Evolutionary conservation across 176 grass and related monocot species (phyloP), one percentile per base, ranked within the genome.

Genomic region (Oryza longistaminata): DNA sequence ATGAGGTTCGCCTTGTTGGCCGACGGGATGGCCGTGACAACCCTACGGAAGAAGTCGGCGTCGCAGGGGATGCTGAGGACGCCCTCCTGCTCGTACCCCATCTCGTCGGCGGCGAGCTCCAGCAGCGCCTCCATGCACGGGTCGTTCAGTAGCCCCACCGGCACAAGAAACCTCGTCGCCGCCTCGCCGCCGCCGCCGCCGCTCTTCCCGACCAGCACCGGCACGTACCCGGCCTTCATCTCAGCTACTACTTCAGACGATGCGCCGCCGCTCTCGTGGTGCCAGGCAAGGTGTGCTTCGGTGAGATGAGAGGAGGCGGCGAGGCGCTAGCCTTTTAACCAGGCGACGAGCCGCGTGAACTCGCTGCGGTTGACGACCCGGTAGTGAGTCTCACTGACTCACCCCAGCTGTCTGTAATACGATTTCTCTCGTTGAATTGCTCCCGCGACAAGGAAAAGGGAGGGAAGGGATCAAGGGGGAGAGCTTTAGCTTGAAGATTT

Each of bases 21-120:
- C 73, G 73, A 53, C 24, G 48, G 73, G 48, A 75, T 88, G 33
- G 65, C 68, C 27, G 58, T 53, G 3, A 88, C 48, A 60, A 83
- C 58, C 27, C 64, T 76, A 16, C 73, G 71, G 71, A 92, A 92
- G 61, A 83, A 80, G 19, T 75, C 82, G 24, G 52, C 81, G 39
- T 89, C 74, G 71, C 87, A 89, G 45, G 76, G 82, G 77, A 92
- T 89, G 42, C 74, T 70, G 22, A 89, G 68, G 72, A 88, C 73
- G 9, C 90, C 87, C 78, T 86, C 60, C n/a, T 83, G 71, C 68
- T 39, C 67, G 60, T 92, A 89, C 52, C 90, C 90, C 11, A 86
- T 68, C 83, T 92, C 90, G 25, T 88, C 87, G 16, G 90, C 90
- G 17, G 90, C 87, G 46, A 83, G 46, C 78, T 92, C 90, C 13